Conservation (phyloP, 768 basidiomycete species). For the Naganishia friedmannii region DNA sequence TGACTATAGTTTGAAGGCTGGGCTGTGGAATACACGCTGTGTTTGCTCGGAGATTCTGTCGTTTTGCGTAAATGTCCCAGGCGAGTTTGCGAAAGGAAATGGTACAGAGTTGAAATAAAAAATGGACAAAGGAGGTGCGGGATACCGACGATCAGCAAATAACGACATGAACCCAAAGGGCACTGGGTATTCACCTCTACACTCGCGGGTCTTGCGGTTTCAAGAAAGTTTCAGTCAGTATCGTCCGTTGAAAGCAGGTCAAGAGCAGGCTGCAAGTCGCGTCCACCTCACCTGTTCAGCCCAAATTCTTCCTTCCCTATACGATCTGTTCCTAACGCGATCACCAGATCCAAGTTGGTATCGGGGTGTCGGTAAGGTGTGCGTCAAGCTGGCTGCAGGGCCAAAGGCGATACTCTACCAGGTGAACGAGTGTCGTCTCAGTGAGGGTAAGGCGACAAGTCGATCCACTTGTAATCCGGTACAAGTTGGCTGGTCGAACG, state of each 20-base stretch:
- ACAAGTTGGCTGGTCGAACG: conserved; percentile 13
- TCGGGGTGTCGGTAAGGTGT: background rate
- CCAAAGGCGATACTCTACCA: background rate
- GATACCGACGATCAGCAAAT: background rate
- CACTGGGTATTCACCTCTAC: background rate
- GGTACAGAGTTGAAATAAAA: background rate
- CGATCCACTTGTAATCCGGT: conserved; percentile 20
- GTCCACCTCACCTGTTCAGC: background rate
- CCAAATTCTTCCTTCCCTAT: background rate
- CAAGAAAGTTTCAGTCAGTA: background rate
- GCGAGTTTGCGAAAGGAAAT: background rate
- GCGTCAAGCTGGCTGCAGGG: background rate
- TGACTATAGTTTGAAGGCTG: background rate
- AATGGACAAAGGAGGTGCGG: conserved; percentile 9
- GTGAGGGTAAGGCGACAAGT: background rate
- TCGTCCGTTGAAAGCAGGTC: background rate
- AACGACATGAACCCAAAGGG: background rate
- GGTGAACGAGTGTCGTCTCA: conserved; percentile 11
- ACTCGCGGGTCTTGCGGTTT: background rate
- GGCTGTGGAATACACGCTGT: background rate
- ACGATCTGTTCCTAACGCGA: background rate
- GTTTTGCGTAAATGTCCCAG: background rate
- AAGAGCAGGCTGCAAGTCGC: background rate
- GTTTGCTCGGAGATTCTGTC: background rate
- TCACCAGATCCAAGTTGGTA: background rate